Conservation (phyloP, 2,329 filamentous ascomycete species). For the Xylariaceae sp. region DNA sequence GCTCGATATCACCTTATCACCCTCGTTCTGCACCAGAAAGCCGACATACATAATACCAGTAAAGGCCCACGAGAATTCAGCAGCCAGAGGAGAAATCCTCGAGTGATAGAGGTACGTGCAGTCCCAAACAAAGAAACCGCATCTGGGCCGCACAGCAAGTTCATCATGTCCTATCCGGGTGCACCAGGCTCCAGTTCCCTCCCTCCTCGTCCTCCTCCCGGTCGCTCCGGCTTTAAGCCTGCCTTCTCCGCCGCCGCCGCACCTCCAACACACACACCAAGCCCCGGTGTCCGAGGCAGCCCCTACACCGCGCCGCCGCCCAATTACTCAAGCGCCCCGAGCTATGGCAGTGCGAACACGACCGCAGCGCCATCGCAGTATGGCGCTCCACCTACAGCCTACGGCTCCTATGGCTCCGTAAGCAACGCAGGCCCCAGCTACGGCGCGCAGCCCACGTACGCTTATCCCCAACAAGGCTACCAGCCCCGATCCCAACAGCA, state of each 20-base stretch:
- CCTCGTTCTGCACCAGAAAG: no score
- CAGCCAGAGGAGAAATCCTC: no score
- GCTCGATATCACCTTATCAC: no score
- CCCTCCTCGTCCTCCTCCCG: conserved; percentile 70
- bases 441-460: conserved; percentile 21
- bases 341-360: conserved; percentile 33
- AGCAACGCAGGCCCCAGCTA: conserved; percentile 16
- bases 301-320: conserved; percentile 27
- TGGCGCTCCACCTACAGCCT: conserved; percentile 35
- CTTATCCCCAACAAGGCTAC: conserved; percentile 23
- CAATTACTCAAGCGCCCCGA: conserved; percentile 31
- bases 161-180: conserved; percentile 82
- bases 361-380: conserved; percentile 36
- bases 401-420: conserved; percentile 29
- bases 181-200: conserved; percentile 79
- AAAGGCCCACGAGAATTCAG: no score
- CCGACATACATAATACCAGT: no score
- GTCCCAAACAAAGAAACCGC: conserved; percentile 24
- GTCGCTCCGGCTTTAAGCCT: conserved; percentile 41
- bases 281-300: conserved; percentile 24
- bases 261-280: conserved; percentile 24
- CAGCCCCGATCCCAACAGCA: conserved; percentile 13
- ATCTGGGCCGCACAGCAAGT: conserved; percentile 39
- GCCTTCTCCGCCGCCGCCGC: conserved; percentile 41
- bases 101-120: conserved; percentile 47